Evolutionary conservation across 108 stramenopile species (phyloP).

Genomic region (Conticribra weissflogii): DNA sequence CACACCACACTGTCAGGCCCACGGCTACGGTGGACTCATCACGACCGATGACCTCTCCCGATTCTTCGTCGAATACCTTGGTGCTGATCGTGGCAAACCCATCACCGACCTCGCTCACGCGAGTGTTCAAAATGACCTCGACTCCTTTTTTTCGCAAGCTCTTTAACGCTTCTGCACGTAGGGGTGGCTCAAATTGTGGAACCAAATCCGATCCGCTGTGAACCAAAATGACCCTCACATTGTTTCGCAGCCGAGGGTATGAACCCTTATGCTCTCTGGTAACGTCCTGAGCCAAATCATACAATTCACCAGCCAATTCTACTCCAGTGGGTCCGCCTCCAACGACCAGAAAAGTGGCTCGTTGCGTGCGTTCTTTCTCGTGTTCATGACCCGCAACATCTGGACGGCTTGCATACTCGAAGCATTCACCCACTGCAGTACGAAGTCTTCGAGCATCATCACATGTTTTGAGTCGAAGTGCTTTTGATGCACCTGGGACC

Average conservation of each 20-base stretch:
- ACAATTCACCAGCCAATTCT: conserved; percentile 68
- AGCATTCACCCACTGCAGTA: conserved; percentile 48
- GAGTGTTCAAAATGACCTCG: conserved; percentile 57
- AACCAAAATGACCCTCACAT: conserved; percentile 49
- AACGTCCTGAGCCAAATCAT: conserved; percentile 56
- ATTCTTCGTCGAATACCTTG: conserved; percentile 26
- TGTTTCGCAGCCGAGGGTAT: conserved; percentile 45
- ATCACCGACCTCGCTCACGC: conserved; percentile 51
- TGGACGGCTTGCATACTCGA: conserved; percentile 68
- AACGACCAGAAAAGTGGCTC: conserved; percentile 58
- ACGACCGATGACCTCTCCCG: conserved; percentile 16
- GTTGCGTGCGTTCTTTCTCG: conserved; percentile 40
- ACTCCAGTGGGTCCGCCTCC: conserved; percentile 82
- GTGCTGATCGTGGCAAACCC: conserved; percentile 30
- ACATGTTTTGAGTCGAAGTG: conserved; percentile 49
- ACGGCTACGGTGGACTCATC: conserved; percentile 37
- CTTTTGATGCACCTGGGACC: conserved; percentile 53
- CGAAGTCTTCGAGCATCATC: conserved; percentile 59
- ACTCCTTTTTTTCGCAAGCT: conserved; percentile 48
- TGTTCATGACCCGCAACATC: conserved; percentile 33
- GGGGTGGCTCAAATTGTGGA: conserved; percentile 56
- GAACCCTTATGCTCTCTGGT: conserved; percentile 39
- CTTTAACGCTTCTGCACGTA: conserved; percentile 43
- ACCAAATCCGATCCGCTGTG: conserved; percentile 58
- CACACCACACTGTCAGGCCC: conserved; percentile 61